Conservation (phyloP, 2,329 filamentous ascomycete species). For the Westerdykella ornata region DNA sequence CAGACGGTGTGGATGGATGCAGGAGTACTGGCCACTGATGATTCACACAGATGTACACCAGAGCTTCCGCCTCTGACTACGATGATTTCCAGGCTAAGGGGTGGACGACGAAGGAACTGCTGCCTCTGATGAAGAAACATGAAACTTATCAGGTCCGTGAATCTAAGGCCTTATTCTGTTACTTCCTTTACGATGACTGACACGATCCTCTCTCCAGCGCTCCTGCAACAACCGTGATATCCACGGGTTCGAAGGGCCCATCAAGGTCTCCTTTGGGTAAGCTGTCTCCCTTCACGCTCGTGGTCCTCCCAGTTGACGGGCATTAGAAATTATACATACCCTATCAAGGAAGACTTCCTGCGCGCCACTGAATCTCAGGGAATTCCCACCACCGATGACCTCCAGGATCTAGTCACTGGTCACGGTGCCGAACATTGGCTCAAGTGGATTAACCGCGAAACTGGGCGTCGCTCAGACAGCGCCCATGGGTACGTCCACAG, state of each 20-base stretch:
- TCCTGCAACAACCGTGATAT: conserved; percentile 52
- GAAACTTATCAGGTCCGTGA: conserved; percentile 60
- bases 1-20: conserved; percentile 2
- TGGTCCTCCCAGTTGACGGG: too few species aligned
- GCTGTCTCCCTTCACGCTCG: background rate
- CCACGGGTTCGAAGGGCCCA: conserved; percentile 72
- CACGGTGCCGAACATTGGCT: conserved; percentile 74
- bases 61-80: conserved; percentile 65
- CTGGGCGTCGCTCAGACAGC: conserved; percentile 66
- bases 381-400: conserved; percentile 68
- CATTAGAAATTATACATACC: conserved; percentile 62
- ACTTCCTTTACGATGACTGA: too few species aligned
- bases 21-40: conserved; percentile 3
- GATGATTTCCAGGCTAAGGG: conserved; percentile 74
- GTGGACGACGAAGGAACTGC: conserved; percentile 69
- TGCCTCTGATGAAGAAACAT: conserved; percentile 73
- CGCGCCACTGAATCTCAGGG: conserved; percentile 65
- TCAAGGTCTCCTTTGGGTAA: conserved; percentile 66
- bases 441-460: conserved; percentile 72
- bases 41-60: conserved; percentile 58
- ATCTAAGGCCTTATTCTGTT: background rate
- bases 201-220: conserved; percentile 11
- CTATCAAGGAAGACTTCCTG: conserved; percentile 75
- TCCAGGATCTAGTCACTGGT: conserved; percentile 63
- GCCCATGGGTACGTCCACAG: conserved; percentile 74